Percentiles rank a stretch among this genome's conserved stretches.
These are phyloP conservation scores for Neofusicoccum sp. DNA, from an alignment of 2,329 filamentous ascomycete species.

Conservation along the genomic window DNA sequence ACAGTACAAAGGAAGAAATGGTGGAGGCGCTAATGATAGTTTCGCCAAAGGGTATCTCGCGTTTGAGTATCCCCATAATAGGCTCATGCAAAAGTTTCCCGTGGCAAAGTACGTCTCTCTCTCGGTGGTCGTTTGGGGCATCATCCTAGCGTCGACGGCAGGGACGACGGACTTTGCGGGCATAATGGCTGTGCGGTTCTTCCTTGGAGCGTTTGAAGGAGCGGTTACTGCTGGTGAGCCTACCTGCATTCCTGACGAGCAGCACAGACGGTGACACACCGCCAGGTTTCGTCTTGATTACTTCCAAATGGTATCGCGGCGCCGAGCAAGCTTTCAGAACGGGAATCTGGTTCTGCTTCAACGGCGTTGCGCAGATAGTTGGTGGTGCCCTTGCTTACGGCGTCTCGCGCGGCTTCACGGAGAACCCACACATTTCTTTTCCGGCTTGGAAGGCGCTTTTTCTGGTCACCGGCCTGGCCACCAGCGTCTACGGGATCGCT, in stretches of 20 bases:
- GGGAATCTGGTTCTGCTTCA: constrained; percentile 29
- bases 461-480: background rate
- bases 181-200: constrained; percentile 58
- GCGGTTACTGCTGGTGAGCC: constrained; percentile 46
- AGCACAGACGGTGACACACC: constrained; percentile 15
- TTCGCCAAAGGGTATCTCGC: constrained; percentile 25
- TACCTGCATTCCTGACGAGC: constrained; percentile 24
- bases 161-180: constrained; percentile 25
- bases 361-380: constrained; percentile 27
- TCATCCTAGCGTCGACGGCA: background rate
- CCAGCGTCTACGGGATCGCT: background rate
- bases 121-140: constrained; percentile 56
- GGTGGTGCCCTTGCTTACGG: constrained; percentile 24
- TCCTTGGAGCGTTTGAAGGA: constrained; percentile 71
- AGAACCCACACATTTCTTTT: constrained; percentile 53
- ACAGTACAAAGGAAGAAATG: no score
- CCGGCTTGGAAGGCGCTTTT: constrained; percentile 50
- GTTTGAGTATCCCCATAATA: background rate
- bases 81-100: background rate
- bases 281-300: constrained; percentile 50
- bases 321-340: constrained; percentile 55
- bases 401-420: constrained; percentile 37
- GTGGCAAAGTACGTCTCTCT: background rate
- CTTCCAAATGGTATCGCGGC: constrained; percentile 64
- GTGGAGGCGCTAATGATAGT: no score